Evolutionary conservation across 164 flowering plant genomes (phyloP).

Genomic region (Nymphaea colorata): DNA sequence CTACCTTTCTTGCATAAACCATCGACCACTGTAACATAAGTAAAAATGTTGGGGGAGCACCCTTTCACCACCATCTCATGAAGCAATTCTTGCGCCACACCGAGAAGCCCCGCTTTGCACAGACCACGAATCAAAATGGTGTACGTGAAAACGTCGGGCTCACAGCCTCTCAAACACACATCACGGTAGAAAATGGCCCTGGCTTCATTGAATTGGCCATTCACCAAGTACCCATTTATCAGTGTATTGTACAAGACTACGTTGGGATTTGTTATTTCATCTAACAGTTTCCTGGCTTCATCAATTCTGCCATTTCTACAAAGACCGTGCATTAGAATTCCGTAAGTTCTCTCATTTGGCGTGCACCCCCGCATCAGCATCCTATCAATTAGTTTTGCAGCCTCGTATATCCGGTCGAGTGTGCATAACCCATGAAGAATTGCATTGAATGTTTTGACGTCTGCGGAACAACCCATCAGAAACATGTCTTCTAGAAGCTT

Average conservation of each 20-base stretch:
- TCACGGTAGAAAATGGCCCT: conserved; percentile 29
- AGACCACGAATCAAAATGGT: conserved; percentile 56
- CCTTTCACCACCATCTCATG: conserved; percentile 50
- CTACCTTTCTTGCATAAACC: conserved; percentile 61
- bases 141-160: conserved; percentile 60
- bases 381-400: conserved; percentile 68
- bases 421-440: conserved; percentile 55
- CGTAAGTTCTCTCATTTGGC: conserved; percentile 60
- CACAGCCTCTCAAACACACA: conserved; percentile 31
- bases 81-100: conserved; percentile 49
- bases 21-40: conserved; percentile 64
- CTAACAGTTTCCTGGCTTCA: conserved; percentile 54
- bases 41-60: conserved; percentile 48
- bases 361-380: conserved; percentile 63
- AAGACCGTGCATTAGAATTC: conserved; percentile 55
- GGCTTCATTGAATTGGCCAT: conserved; percentile 58
- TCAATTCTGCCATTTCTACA: conserved; percentile 55
- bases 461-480: conserved; percentile 74
- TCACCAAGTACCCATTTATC: conserved; percentile 56
- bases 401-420: conserved; percentile 44
- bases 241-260: conserved; percentile 54
- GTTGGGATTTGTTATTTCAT: conserved; percentile 49
- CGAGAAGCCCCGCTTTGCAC: conserved; percentile 45
- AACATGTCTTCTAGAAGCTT: conserved; percentile 81
- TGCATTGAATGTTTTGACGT: conserved; percentile 70